Conservation (phyloP, 768 basidiomycete genomes). For the Suillus decipiens region DNA sequence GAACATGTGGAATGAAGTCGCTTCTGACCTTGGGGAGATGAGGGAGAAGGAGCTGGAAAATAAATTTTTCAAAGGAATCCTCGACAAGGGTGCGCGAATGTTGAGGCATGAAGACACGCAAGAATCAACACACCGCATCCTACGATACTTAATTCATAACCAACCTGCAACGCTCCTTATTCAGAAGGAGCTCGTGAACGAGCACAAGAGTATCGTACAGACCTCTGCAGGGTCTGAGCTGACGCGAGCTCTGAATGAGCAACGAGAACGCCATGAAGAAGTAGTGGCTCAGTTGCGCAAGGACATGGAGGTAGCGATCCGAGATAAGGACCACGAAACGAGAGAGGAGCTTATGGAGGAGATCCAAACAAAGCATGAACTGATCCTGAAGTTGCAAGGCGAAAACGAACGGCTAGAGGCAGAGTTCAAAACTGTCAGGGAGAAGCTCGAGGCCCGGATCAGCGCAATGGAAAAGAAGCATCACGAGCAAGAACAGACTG, state of each 20-base stretch:
- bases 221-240: slow-evolving; percentile 50
- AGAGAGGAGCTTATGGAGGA: slow-evolving; percentile 39
- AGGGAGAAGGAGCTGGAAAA: slow-evolving; percentile 41
- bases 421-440: slow-evolving; percentile 8
- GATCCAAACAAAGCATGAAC: slow-evolving; percentile 7
- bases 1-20: slow-evolving; percentile 45
- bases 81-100: slow-evolving; percentile 42
- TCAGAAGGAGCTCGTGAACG: slow-evolving; percentile 44
- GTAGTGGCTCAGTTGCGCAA: slow-evolving; percentile 43
- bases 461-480: slow-evolving; percentile 7
- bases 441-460: slow-evolving; percentile 7
- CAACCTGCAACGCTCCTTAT: slow-evolving; percentile 42
- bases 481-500: background rate
- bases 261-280: slow-evolving; percentile 39
- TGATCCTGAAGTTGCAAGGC: slow-evolving; percentile 1
- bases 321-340: slow-evolving; percentile 41
- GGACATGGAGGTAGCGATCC: slow-evolving; percentile 44
- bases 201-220: slow-evolving; percentile 41
- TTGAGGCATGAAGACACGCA: slow-evolving; percentile 37
- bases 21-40: slow-evolving; percentile 25
- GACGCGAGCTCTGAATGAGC: slow-evolving; percentile 42
- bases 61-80: slow-evolving; percentile 43
- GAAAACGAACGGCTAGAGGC: slow-evolving; percentile 3
- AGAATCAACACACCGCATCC: slow-evolving; percentile 40
- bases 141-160: slow-evolving; percentile 39